Evolutionary conservation across 352 stramenopile genomes (phyloP).

Genomic region (Globisporangium polare): DNA sequence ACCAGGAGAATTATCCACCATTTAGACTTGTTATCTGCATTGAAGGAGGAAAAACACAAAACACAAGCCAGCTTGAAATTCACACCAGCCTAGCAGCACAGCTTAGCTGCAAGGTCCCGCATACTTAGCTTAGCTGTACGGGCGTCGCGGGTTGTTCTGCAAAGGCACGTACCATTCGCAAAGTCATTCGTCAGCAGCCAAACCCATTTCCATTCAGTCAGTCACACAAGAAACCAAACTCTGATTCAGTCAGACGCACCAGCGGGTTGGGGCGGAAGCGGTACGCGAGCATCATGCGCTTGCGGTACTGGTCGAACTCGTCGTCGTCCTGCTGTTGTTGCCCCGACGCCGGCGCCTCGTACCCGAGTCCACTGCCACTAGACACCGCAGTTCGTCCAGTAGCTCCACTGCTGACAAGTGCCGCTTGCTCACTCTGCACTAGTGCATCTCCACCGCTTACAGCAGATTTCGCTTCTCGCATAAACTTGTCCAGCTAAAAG

Average conservation of each 20-base stretch:
- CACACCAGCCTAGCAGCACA: no score
- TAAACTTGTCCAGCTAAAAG: constrained; percentile 13
- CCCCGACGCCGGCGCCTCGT: not conserved
- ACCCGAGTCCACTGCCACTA: constrained; percentile 5
- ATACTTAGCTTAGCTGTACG: constrained; percentile 17
- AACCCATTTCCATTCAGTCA: no score
- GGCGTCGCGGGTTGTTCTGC: constrained; percentile 19
- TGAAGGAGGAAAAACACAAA: not conserved
- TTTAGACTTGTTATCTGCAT: not conserved
- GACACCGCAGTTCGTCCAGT: not conserved
- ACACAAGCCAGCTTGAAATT: not conserved
- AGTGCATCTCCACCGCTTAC: not conserved
- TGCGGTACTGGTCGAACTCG: constrained; percentile 26
- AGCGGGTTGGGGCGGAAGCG: constrained; percentile 22
- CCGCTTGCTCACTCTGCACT: not conserved
- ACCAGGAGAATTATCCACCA: no score
- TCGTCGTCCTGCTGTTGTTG: constrained; percentile 15
- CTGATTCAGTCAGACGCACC: no score
- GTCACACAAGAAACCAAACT: no score
- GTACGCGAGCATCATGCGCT: constrained; percentile 24
- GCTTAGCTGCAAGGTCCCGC: no score
- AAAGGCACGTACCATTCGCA: not conserved
- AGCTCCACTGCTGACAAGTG: not conserved
- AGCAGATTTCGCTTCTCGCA: constrained; percentile 6
- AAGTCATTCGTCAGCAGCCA: not conserved